These are phyloP conservation scores for Cryptococcus sp. DNA, from an alignment of 1,284 basidiomycete species.

Conservation along the genomic window DNA sequence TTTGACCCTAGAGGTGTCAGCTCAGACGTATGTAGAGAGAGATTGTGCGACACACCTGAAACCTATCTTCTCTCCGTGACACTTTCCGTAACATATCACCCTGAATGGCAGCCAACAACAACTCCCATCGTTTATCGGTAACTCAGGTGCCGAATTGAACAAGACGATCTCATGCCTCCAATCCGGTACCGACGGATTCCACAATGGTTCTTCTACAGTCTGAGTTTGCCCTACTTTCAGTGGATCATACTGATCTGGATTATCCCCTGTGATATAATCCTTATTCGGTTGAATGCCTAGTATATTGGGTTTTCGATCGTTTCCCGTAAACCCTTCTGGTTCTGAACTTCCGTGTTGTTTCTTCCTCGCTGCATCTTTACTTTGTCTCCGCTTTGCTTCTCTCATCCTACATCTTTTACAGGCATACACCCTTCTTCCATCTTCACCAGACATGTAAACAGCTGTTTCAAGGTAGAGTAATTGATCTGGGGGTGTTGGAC, in stretches of 20 bases:
- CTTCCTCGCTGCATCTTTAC: conserved; percentile 39
- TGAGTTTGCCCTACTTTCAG: conserved; percentile 33
- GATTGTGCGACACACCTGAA: conserved; percentile 55
- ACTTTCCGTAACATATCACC: conserved; percentile 97
- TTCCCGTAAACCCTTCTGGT: conserved; percentile 16
- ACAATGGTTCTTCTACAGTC: conserved; percentile 39
- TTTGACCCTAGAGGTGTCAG: conserved; percentile 58
- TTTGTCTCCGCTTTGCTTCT: conserved; percentile 57
- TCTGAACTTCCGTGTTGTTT: conserved; percentile 25
- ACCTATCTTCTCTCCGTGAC: conserved; percentile 95
- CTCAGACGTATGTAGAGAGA: not conserved
- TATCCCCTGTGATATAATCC: conserved; percentile 38
- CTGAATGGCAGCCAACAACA: conserved; percentile 79
- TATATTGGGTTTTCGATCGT: conserved; percentile 8
- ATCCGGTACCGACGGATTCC: conserved; percentile 36
- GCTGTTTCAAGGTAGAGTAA: conserved; percentile 42
- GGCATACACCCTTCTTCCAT: conserved; percentile 57
- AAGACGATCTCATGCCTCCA: conserved; percentile 69
- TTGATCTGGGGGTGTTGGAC: conserved; percentile 32
- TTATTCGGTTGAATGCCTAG: conserved; percentile 21
- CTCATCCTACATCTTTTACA: conserved; percentile 78
- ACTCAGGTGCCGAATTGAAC: conserved; percentile 90
- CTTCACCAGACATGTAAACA: conserved; percentile 41
- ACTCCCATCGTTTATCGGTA: conserved; percentile 84
- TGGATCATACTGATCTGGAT: conserved; percentile 39